phyloP scores from a whole-genome alignment of 2,329 filamentous ascomycete species.

The Fusarium sp. region DNA sequence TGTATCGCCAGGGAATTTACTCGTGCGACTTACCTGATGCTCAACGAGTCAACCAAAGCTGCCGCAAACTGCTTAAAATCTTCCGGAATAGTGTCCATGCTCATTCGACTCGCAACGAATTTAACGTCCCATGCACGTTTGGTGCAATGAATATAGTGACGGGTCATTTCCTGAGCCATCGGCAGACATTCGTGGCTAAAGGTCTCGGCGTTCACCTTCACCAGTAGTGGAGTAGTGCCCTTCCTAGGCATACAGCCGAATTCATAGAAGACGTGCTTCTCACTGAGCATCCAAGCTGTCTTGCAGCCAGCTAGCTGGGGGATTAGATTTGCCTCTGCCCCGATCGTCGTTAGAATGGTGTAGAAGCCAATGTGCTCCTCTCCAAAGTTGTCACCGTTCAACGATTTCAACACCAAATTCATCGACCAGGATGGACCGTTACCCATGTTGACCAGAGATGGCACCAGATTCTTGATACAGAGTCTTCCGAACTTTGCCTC shows the following conservation, averaged over 20 bases:
- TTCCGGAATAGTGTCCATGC: slow-evolving; percentile 26
- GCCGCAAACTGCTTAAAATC: slow-evolving; percentile 39
- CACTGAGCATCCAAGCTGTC: slow-evolving; percentile 37
- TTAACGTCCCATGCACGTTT: slow-evolving; percentile 53
- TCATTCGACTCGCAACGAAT: slow-evolving; percentile 36
- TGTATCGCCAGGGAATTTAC: not conserved
- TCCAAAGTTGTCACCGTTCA: slow-evolving; percentile 20
- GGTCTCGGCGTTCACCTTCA: slow-evolving; percentile 50
- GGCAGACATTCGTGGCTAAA: slow-evolving; percentile 44
- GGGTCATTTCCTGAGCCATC: slow-evolving; percentile 34
- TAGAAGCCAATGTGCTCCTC: slow-evolving; percentile 45
- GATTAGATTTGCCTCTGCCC: slow-evolving; percentile 46
- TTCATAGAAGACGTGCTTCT: slow-evolving; percentile 47
- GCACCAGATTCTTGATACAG: slow-evolving; percentile 44
- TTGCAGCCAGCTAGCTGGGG: slow-evolving; percentile 26
- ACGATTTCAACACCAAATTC: slow-evolving; percentile 11
- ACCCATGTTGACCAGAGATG: slow-evolving; percentile 38
- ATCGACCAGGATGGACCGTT: slow-evolving; percentile 36
- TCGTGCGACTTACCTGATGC: slow-evolving; percentile 43
- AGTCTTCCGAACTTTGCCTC: slow-evolving; percentile 50
- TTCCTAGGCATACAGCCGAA: slow-evolving; percentile 42
- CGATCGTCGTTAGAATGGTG: slow-evolving; percentile 48
- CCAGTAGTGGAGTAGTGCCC: slow-evolving; percentile 21
- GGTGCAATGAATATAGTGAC: slow-evolving; percentile 51
- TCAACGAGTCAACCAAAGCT: slow-evolving; percentile 43